These are phyloP conservation scores for Moringa oleifera DNA, from an alignment of 345 rosid genomes.

Conservation along the genomic window DNA sequence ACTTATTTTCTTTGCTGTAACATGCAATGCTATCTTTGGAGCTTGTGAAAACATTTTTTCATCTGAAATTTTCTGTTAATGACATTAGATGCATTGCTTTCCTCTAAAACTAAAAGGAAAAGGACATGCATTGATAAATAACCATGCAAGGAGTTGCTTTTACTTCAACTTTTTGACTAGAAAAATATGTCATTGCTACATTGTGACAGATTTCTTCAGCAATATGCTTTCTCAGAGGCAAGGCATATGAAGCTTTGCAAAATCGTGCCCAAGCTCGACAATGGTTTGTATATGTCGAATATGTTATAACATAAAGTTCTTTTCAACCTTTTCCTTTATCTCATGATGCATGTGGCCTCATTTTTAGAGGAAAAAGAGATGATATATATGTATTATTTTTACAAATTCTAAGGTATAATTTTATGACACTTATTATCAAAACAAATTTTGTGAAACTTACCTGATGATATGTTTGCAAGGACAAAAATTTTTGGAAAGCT, in stretches of 20 bases:
- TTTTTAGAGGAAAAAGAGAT: neutral
- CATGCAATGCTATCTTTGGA: neutral
- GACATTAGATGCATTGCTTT: neutral
- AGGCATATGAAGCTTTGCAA: conserved; percentile 87
- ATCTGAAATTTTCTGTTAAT: no score
- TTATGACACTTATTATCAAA: no score
- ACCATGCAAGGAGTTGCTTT: neutral
- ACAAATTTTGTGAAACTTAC: no score
- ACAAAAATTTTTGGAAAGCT: no score
- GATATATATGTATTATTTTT: neutral
- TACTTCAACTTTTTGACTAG: neutral
- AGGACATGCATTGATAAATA: neutral
- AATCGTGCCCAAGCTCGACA: conserved; percentile 85
- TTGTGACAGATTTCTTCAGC: conserved; percentile 73
- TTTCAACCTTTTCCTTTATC: conserved; percentile 4
- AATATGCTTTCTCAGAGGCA: conserved; percentile 89
- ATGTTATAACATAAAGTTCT: neutral
- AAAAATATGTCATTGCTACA: conserved; percentile 2
- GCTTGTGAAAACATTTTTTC: neutral
- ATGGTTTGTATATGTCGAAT: conserved; percentile 42
- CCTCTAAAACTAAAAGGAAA: neutral
- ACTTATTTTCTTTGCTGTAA: no score
- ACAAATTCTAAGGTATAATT: neutral
- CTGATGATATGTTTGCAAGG: no score
- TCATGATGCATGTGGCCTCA: neutral